phyloP scores from a whole-genome alignment of 2,329 filamentous ascomycete genomes.

The Penicillium sp. region DNA sequence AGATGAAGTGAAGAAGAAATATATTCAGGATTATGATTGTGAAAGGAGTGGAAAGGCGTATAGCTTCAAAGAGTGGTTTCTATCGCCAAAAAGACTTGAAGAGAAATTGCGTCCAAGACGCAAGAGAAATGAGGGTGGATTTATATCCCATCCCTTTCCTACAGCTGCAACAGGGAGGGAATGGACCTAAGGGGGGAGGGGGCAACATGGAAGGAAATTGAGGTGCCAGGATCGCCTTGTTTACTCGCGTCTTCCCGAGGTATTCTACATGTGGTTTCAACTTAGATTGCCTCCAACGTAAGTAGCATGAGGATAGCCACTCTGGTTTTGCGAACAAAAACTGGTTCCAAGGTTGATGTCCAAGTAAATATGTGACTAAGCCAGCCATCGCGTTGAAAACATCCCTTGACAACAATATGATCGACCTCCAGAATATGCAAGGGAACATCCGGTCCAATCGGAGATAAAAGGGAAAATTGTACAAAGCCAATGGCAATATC shows the following conservation, averaged over 20 bases:
- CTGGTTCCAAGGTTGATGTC: neutral
- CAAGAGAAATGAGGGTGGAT: neutral
- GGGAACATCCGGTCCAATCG: neutral
- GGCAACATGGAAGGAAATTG: neutral
- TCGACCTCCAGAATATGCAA: constrained; percentile 1
- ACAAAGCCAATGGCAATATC: neutral
- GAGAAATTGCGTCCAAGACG: neutral
- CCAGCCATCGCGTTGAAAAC: neutral
- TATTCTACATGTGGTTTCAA: neutral
- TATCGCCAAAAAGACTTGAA: neutral
- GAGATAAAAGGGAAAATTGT: neutral
- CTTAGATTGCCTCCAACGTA: neutral
- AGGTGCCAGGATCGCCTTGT: neutral
- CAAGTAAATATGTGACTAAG: neutral
- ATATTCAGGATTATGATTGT: constrained; percentile 4
- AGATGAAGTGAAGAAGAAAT: constrained; percentile 1
- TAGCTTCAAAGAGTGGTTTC: constrained; percentile 3
- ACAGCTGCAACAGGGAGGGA: constrained; percentile 1
- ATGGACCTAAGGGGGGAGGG: constrained; percentile 5
- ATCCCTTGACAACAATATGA: neutral
- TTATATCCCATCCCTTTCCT: constrained; percentile 15
- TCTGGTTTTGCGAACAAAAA: neutral
- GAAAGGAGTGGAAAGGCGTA: constrained; percentile 13
- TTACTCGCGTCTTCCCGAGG: neutral
- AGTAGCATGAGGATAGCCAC: neutral